Percentiles rank a stretch among this genome's conserved stretches.
Conservation (phyloP, 2,329 filamentous ascomycete species). For the Aspergillus quadrilineatus region DNA sequence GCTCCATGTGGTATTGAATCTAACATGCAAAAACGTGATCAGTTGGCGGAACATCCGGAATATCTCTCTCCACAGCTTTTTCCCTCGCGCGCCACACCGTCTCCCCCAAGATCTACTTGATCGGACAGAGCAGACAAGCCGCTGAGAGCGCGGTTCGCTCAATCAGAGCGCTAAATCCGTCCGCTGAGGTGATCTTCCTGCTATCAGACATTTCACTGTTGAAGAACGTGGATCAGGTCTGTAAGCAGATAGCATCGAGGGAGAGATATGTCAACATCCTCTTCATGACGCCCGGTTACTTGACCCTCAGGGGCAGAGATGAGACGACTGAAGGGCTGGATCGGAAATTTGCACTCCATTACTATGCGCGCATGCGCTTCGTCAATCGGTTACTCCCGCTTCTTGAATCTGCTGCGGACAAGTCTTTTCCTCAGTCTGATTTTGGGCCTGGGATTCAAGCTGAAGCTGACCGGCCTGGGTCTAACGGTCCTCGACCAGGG, state of each 20-base stretch:
- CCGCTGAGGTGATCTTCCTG: conserved; percentile 28
- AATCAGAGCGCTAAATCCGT: conserved; percentile 30
- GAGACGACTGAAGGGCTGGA: conserved; percentile 50
- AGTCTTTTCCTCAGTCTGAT: not conserved
- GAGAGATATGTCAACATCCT: conserved; percentile 40
- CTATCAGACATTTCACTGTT: conserved; percentile 39
- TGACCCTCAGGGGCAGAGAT: conserved; percentile 31
- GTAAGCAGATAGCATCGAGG: conserved; percentile 27
- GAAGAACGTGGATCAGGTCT: conserved; percentile 33
- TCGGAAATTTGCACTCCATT: conserved; percentile 48
- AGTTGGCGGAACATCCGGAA: conserved; percentile 54
- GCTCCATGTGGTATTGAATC: conserved; percentile 22
- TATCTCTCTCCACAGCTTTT: conserved; percentile 51
- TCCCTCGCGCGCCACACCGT: conserved; percentile 44
- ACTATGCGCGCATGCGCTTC: conserved; percentile 48
- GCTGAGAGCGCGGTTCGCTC: conserved; percentile 46
- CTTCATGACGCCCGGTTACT: conserved; percentile 38
- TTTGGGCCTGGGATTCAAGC: too few relatives aligned
- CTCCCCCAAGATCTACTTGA: conserved; percentile 52
- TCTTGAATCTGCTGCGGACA: not conserved
- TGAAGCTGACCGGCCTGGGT: too few relatives aligned
- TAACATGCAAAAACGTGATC: not conserved
- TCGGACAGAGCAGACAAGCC: conserved; percentile 45
- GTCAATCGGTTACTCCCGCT: conserved; percentile 15
- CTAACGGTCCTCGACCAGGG: too few relatives aligned